A percentile compares a stretch with the other conserved stretches of the same genome.
Conservation (phyloP, 441 rosid genomes). For the Pelargonium cotyledonis region DNA sequence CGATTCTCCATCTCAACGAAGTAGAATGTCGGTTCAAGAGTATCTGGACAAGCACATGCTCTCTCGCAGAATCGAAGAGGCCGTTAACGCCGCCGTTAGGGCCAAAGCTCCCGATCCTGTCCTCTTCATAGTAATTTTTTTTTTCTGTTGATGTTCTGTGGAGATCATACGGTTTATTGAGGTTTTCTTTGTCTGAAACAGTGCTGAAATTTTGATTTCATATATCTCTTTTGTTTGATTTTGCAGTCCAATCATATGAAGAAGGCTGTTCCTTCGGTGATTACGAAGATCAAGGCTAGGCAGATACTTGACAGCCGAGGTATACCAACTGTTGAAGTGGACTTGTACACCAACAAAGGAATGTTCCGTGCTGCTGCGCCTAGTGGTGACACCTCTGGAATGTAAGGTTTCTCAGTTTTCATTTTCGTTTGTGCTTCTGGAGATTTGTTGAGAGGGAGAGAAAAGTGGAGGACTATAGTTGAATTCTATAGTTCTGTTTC, state of each 20-base stretch:
- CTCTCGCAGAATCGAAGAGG: slow-evolving; percentile 94
- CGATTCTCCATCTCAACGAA: slow-evolving; percentile 1
- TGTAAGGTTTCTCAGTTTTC: slow-evolving; percentile 35
- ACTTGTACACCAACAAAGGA: slow-evolving; percentile 83
- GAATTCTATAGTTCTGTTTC: neutral
- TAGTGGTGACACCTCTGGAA: slow-evolving; percentile 74
- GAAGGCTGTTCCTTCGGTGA: slow-evolving; percentile 71
- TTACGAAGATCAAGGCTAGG: slow-evolving; percentile 75
- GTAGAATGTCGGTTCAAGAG: slow-evolving; percentile 85
- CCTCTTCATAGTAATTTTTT: slow-evolving; percentile 66
- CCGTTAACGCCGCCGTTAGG: slow-evolving; percentile 96
- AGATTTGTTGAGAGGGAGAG: neutral
- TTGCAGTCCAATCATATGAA: slow-evolving; percentile 87
- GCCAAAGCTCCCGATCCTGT: slow-evolving; percentile 90
- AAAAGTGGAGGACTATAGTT: neutral
- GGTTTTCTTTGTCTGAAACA: neutral
- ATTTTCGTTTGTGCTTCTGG: neutral
- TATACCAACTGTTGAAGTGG: slow-evolving; percentile 88
- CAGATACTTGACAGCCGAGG: slow-evolving; percentile 97
- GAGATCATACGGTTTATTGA: neutral
- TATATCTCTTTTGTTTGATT: neutral
- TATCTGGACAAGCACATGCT: slow-evolving; percentile 83
- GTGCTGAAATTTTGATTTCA: neutral
- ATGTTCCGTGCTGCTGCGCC: slow-evolving; percentile 84
- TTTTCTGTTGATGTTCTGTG: neutral